Evolutionary conservation across 371 early-diverging fungal species (phyloP).

Genomic region (Globomyces sp.): DNA sequence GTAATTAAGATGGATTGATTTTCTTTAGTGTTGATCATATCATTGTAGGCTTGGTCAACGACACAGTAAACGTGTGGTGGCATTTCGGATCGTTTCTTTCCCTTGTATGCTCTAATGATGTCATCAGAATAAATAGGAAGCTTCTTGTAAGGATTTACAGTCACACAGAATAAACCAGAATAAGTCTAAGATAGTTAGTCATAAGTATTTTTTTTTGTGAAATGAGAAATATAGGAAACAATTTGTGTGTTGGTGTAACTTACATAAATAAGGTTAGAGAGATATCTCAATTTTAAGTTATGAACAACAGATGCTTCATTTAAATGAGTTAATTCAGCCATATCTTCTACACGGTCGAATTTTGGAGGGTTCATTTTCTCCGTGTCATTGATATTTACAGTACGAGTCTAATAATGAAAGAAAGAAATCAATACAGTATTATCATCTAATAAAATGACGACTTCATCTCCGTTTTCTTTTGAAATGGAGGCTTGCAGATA

Average conservation of each 20-base stretch:
- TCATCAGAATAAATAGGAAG: conserved; percentile 92
- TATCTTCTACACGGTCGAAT: conserved; percentile 98
- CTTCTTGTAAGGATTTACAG: conserved; percentile 96
- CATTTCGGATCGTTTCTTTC: conserved; percentile 84
- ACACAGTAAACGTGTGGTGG: conserved; percentile 98
- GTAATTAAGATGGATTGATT: conserved; percentile 99
- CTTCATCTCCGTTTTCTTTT: conserved; percentile 66
- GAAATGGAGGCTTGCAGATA: conserved; percentile 84
- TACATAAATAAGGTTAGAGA: conserved; percentile 89
- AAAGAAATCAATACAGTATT: conserved; percentile 54
- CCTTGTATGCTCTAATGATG: conserved; percentile 72
- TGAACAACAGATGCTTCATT: conserved; percentile 99
- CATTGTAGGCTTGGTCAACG: conserved; percentile 92
- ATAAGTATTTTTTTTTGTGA: background rate
- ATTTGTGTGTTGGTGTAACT: conserved; percentile 29
- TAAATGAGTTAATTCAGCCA: conserved; percentile 96
- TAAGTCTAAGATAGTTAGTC: conserved; percentile 76
- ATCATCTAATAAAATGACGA: conserved; percentile 69
- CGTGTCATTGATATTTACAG: conserved; percentile 70
- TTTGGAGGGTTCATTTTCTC: conserved; percentile 99
- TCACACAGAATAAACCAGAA: conserved; percentile 98
- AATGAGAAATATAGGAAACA: background rate
- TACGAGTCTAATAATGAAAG: conserved; percentile 48
- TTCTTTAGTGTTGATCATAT: conserved; percentile 90
- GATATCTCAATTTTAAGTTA: conserved; percentile 90